Evolutionary conservation across 1,139 yeast genomes (phyloP), one percentile per base, ranked within the genome.

Genomic region (Candida tropicalis): DNA sequence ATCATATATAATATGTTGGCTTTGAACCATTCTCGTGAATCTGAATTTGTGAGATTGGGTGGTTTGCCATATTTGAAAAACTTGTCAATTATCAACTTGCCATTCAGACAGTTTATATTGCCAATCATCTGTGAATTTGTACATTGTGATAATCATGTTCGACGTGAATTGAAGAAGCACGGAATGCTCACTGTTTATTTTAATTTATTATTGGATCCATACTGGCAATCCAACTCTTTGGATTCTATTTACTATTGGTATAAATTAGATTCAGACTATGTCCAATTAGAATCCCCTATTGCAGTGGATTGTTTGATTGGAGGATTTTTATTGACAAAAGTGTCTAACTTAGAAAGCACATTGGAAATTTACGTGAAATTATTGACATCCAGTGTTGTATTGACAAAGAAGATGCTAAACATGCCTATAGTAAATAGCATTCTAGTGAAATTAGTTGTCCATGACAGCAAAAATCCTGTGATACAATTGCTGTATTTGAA

Each of bases 181-280:
- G 64, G 68, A 27, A 71, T 79, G 2, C 55, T 81, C n/a, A 62
- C 66, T 5, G 68, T 75, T 2, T 81, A 81, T 49, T 62, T 75
- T 35, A 66, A 66, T 22, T 63, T 83, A 11, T 59, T 83, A 12
- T 55, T 72, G 10, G 86, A 84, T 54, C 82, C 86, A 0, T 79
- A 81, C 50, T 84, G 89, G 89, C 87, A 82, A 56, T 79, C 83
- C 15, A 80, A 79, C 59, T 82, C 87, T 0, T 68, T 82, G 51
- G 88, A 84, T 38, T 75, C 88, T 0, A 66, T 84, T 7, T 49
- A 68, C 22, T 62, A 56, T 40, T 75, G 79, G 79, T 53, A 59
- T 37, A 60, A 60, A 35, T 62, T 60, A 39, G 69, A 69, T 40
- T 56, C 62, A 2, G 48, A 43, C 1, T 47, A 54, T 35, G 54